Evolutionary conservation across 352 stramenopile genomes (phyloP).

Genomic region (Pythium brassicae): DNA sequence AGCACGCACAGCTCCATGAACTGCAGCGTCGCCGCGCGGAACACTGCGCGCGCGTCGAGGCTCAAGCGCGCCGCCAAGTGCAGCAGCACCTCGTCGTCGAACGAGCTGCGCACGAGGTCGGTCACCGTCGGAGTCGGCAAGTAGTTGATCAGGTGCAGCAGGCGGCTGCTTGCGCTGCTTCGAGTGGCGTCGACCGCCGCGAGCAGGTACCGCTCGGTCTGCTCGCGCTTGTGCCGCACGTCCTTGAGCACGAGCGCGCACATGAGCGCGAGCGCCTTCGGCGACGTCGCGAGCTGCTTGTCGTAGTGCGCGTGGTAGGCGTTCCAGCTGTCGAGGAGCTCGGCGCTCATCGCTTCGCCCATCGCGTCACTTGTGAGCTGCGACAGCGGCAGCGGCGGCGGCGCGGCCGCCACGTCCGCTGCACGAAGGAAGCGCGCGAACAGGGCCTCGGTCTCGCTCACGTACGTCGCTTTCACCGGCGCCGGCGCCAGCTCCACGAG

Average conservation of each 20-base stretch:
- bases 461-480: slow-evolving; percentile 16
- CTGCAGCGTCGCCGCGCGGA: slow-evolving; percentile 17
- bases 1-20: slow-evolving; percentile 70
- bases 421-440: slow-evolving; percentile 12
- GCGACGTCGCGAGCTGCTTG: slow-evolving; percentile 3
- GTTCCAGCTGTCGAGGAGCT: slow-evolving; percentile 39
- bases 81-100: slow-evolving; percentile 28
- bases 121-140: slow-evolving; percentile 19
- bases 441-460: slow-evolving; percentile 14
- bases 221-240: slow-evolving; percentile 10
- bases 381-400: slow-evolving; percentile 20
- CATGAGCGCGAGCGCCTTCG: slow-evolving; percentile 1
- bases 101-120: slow-evolving; percentile 34
- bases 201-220: not conserved
- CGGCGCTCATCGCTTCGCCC: slow-evolving; percentile 28
- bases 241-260: slow-evolving; percentile 15
- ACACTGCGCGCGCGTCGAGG: slow-evolving; percentile 6
- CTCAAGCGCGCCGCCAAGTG: slow-evolving; percentile 25
- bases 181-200: slow-evolving; percentile 4
- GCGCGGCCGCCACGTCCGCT: no score
- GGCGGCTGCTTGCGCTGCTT: slow-evolving; percentile 7
- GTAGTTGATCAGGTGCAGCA: slow-evolving; percentile 24
- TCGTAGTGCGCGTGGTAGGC: slow-evolving; percentile 23
- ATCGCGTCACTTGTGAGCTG: slow-evolving; percentile 19
- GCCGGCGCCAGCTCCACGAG: slow-evolving; percentile 3